A percentile compares a stretch with the other conserved stretches of the same genome.
Evolutionary conservation across 2,329 filamentous ascomycete genomes (phyloP).

Genomic region (Penicillium sp.): DNA sequence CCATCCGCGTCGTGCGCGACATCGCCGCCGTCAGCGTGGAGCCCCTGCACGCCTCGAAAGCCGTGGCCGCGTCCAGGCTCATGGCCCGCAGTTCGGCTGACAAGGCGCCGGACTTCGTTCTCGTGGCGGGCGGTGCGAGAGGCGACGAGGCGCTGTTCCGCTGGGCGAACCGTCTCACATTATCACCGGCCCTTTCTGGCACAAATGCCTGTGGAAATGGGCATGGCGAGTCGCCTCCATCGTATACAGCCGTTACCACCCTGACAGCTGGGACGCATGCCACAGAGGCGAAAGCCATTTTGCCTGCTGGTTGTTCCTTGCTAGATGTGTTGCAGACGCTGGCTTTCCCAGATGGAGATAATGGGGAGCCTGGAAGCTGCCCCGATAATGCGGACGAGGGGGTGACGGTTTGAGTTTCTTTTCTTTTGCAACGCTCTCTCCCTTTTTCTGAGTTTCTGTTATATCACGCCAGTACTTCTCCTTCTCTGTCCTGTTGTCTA

Average conservation of each 20-base stretch:
- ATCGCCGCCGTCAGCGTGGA: constrained; percentile 79
- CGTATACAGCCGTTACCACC: constrained; percentile 60
- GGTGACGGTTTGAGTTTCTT: not conserved
- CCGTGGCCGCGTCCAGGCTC: constrained; percentile 70
- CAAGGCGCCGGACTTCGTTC: constrained; percentile 71
- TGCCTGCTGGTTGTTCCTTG: constrained; percentile 64
- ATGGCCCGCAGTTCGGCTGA: constrained; percentile 57
- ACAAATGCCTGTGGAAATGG: not conserved
- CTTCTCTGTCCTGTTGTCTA: too few relatives aligned
- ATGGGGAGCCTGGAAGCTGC: constrained; percentile 59
- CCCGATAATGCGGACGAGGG: too few relatives aligned
- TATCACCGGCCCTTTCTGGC: too few relatives aligned
- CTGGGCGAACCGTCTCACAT: constrained; percentile 80
- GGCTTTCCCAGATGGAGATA: constrained; percentile 53
- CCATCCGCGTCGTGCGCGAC: constrained; percentile 77
- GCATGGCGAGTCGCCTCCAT: not conserved
- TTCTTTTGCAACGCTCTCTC: too few relatives aligned
- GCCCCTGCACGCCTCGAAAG: constrained; percentile 80
- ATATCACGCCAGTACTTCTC: too few relatives aligned
- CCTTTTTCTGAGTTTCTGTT: too few relatives aligned
- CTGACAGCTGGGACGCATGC: constrained; percentile 80
- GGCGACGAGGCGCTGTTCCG: constrained; percentile 88
- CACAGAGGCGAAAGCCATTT: constrained; percentile 75
- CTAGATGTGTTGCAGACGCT: constrained; percentile 8
- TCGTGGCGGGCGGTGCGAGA: constrained; percentile 82